phyloP scores from a whole-genome alignment of 2,329 filamentous ascomycete species.

The Elsinoe necatrix region DNA sequence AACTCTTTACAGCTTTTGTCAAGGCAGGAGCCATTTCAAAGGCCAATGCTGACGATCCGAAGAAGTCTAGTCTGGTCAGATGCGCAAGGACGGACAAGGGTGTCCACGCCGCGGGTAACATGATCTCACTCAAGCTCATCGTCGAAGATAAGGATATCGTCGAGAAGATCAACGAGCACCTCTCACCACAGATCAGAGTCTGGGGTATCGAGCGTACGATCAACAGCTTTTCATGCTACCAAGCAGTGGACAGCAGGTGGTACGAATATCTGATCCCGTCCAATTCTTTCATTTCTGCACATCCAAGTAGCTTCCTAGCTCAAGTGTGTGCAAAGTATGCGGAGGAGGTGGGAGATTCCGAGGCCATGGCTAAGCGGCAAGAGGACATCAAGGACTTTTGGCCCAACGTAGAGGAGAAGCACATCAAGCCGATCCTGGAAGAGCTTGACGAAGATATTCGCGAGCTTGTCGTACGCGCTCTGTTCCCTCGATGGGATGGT shows the following conservation, averaged over 20 bases:
- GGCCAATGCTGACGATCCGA: slow-evolving; percentile 91
- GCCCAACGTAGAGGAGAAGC: slow-evolving; percentile 69
- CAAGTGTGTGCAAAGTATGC: slow-evolving; percentile 73
- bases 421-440: slow-evolving; percentile 61
- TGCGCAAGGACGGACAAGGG: slow-evolving; percentile 97
- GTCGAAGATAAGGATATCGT: slow-evolving; percentile 84
- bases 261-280: slow-evolving; percentile 97
- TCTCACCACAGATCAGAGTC: slow-evolving; percentile 82
- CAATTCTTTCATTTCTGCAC: slow-evolving; percentile 84
- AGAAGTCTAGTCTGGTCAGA: slow-evolving; percentile 87
- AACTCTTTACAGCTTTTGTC: slow-evolving; percentile 87
- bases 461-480: slow-evolving; percentile 53
- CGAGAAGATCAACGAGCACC: slow-evolving; percentile 77
- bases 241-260: slow-evolving; percentile 87
- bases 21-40: slow-evolving; percentile 89
- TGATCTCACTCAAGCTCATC: slow-evolving; percentile 91
- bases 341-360: slow-evolving; percentile 62
- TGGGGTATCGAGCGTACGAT: slow-evolving; percentile 90
- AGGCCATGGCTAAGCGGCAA: slow-evolving; percentile 60
- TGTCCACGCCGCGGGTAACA: slow-evolving; percentile 90
- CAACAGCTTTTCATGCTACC: slow-evolving; percentile 89
- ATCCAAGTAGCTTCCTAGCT: slow-evolving; percentile 77
- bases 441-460: slow-evolving; percentile 55
- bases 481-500: slow-evolving; percentile 28
- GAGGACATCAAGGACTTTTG: slow-evolving; percentile 75